Conservation (phyloP, 352 stramenopile species). For the Phytophthora pisi region DNA sequence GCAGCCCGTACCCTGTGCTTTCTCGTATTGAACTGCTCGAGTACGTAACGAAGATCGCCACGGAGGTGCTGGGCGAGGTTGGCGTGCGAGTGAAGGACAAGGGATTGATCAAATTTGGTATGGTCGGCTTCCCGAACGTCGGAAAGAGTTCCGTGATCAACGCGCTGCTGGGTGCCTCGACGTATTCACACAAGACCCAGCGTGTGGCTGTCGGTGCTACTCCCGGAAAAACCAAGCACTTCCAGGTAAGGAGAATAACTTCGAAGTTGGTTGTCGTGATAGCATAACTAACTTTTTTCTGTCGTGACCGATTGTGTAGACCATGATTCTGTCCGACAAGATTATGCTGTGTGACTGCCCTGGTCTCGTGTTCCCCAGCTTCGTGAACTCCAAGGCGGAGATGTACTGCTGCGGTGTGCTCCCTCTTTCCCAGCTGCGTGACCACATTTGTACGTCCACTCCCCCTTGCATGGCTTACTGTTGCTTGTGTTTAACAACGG, state of each 20-base stretch:
- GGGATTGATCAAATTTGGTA: conserved; percentile 93
- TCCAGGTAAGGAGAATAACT: conserved; percentile 82
- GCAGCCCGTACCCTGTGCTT: conserved; percentile 62
- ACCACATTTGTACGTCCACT: conserved; percentile 84
- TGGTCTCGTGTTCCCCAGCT: conserved; percentile 99
- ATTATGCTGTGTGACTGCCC: conserved; percentile 99
- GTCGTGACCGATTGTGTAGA: conserved; percentile 58
- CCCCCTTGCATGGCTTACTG: background rate
- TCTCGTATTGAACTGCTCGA: conserved; percentile 80
- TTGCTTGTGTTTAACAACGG: background rate
- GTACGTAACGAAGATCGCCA: conserved; percentile 65
- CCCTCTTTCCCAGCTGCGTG: conserved; percentile 97
- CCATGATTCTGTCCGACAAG: conserved; percentile 94
- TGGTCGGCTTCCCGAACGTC: conserved; percentile 99
- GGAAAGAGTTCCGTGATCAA: conserved; percentile 99
- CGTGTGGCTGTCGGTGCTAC: conserved; percentile 97
- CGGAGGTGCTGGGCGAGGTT: conserved; percentile 58
- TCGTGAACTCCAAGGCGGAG: conserved; percentile 98
- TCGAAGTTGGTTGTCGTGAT: background rate
- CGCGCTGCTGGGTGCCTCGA: conserved; percentile 96
- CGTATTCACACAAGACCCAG: conserved; percentile 94
- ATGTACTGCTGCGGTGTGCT: conserved; percentile 99
- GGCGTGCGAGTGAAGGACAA: conserved; percentile 83
- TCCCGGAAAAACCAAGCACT: conserved; percentile 99
- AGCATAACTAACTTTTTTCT: background rate